These are phyloP conservation scores for Biscutella laevigata DNA, from an alignment of 441 rosid genomes.

Conservation along the genomic window DNA sequence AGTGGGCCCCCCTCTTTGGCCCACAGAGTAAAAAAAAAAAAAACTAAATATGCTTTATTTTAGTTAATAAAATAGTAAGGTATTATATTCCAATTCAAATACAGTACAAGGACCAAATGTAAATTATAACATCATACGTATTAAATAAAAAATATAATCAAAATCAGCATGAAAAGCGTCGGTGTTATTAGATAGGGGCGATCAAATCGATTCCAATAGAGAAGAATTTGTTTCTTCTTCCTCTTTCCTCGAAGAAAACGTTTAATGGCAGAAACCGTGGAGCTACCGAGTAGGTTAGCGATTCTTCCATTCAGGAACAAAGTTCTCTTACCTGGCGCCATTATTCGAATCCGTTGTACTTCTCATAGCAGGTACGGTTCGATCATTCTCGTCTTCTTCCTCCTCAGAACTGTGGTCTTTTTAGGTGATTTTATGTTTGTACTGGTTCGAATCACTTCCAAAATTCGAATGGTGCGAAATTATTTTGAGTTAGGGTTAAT, in stretches of 20 bases:
- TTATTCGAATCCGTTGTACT: slow-evolving; percentile 95
- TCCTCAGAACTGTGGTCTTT: background rate
- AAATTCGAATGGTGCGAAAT: background rate
- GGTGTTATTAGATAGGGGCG: slow-evolving; percentile 7
- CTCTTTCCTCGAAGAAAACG: slow-evolving; percentile 1
- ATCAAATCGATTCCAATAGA: slow-evolving; percentile 5
- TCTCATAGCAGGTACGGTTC: slow-evolving; percentile 69
- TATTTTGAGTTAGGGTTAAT: slow-evolving; percentile 3
- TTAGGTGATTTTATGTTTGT: background rate
- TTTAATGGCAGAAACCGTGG: slow-evolving; percentile 85
- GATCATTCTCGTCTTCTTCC: slow-evolving; percentile 6
- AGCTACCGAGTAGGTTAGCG: slow-evolving; percentile 81
- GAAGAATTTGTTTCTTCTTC: background rate
- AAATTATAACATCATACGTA: too few relatives aligned
- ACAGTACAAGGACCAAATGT: too few relatives aligned
- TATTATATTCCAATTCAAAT: too few relatives aligned
- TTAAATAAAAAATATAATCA: too few relatives aligned
- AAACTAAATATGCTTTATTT: too few relatives aligned
- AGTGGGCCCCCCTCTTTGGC: too few relatives aligned
- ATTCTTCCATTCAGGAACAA: slow-evolving; percentile 95
- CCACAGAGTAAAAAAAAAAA: too few relatives aligned
- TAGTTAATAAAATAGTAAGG: too few relatives aligned
- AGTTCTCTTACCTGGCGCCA: slow-evolving; percentile 94
- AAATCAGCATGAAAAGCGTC: slow-evolving; percentile 17
- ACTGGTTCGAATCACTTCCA: background rate